Evolutionary conservation across 495 filamentous ascomycete genomes (phyloP).

Genomic region (Beverwykella pulmonaria): DNA sequence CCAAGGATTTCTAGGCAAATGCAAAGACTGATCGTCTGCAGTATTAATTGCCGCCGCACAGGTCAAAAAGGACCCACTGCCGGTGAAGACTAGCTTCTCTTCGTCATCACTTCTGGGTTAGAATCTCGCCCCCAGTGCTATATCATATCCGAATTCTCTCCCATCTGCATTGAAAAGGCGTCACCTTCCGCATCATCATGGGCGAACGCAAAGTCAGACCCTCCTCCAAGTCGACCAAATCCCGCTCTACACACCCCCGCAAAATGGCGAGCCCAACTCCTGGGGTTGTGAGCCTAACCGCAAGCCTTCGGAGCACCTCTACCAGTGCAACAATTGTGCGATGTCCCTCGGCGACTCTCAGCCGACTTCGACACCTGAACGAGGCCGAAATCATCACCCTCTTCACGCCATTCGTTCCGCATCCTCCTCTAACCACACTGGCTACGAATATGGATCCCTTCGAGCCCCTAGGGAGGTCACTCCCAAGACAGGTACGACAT

Average conservation of each 20-base stretch:
- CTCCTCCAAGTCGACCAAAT: constrained; percentile 9
- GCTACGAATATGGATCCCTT: constrained; percentile 46
- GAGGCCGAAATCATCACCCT: constrained; percentile 33
- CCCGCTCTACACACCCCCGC: constrained; percentile 8
- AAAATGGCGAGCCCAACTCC: constrained; percentile 18
- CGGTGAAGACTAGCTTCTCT: neutral
- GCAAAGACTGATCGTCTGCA: neutral
- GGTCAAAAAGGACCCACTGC: neutral
- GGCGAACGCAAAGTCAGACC: constrained; percentile 26
- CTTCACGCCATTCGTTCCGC: constrained; percentile 40
- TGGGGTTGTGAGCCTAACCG: constrained; percentile 22
- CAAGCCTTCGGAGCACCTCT: constrained; percentile 15
- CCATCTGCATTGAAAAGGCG: neutral
- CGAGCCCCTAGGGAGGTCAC: constrained; percentile 46
- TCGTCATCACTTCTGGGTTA: neutral
- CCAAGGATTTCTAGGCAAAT: constrained; percentile 7
- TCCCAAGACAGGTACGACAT: constrained; percentile 44
- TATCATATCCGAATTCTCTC: neutral
- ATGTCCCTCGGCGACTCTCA: constrained; percentile 22
- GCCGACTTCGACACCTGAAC: constrained; percentile 27
- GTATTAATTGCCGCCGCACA: constrained; percentile 4
- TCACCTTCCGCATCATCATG: constrained; percentile 14
- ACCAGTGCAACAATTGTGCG: constrained; percentile 20
- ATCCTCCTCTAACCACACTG: constrained; percentile 25
- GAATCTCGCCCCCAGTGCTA: constrained; percentile 1